Percentiles rank a stretch among this genome's conserved stretches.
Conservation (phyloP, 1,284 basidiomycete species). For the Erythrobasidium hasegawianum region DNA sequence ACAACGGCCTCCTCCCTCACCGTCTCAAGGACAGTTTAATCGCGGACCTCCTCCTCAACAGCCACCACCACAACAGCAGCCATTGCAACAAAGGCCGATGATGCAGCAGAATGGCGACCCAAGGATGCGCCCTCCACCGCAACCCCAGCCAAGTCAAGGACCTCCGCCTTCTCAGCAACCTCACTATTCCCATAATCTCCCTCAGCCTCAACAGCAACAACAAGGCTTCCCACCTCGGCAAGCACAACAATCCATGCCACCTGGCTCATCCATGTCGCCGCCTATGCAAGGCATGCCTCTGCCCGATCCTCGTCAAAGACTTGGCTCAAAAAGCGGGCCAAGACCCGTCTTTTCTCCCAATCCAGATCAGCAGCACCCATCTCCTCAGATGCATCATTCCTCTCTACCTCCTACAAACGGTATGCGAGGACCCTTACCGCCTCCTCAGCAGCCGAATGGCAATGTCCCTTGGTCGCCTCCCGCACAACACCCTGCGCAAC, state of each 20-base stretch:
- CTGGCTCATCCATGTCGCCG: neutral
- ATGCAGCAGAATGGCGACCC: constrained; percentile 1
- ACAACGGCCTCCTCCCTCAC: neutral
- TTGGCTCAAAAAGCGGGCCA: neutral
- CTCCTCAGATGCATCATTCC: neutral
- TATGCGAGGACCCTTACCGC: neutral
- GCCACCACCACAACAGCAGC: no score
- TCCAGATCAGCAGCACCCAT: neutral
- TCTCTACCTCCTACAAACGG: neutral
- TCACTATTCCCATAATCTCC: constrained; percentile 1
- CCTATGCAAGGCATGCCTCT: neutral
- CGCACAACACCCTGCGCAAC: neutral
- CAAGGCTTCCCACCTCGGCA: constrained; percentile 5
- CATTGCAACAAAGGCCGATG: neutral
- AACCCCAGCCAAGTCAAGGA: neutral
- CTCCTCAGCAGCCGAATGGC: neutral
- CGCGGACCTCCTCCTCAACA: neutral
- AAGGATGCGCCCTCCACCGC: constrained; percentile 1
- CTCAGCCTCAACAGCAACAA: neutral
- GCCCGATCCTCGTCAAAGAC: neutral
- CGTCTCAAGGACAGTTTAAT: neutral
- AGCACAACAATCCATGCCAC: neutral
- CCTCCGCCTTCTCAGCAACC: constrained; percentile 22
- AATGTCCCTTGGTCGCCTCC: neutral
- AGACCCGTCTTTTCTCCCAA: neutral